Percentiles rank a stretch among this genome's conserved stretches.
phyloP scores from a whole-genome alignment of 371 early-diverging fungal genomes.

The Mortierella sp. region DNA sequence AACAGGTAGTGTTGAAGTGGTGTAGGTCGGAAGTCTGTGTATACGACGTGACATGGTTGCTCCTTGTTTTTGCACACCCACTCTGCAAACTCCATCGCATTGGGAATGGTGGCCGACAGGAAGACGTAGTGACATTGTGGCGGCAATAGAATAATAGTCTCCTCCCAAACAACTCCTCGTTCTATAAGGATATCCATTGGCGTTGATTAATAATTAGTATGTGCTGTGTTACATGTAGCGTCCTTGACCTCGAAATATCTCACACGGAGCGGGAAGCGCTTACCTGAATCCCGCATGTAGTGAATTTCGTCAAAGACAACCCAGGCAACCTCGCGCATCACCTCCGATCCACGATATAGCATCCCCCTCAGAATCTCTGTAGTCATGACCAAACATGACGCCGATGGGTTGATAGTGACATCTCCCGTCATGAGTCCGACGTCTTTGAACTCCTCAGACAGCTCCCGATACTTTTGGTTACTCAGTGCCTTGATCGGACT shows the following conservation, averaged over 20 bases:
- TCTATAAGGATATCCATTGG: conserved; percentile 58
- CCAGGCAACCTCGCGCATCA: conserved; percentile 99
- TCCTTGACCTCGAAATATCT: no score
- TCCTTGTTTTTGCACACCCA: conserved; percentile 98
- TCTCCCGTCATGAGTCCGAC: conserved; percentile 99
- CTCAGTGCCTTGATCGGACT: conserved; percentile 99
- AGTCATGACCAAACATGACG: conserved; percentile 99
- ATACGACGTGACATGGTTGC: conserved; percentile 98
- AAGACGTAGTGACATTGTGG: conserved; percentile 95
- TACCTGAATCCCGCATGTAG: conserved; percentile 95
- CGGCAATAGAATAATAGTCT: conserved; percentile 97
- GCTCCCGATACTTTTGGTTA: conserved; percentile 99
- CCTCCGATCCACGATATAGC: conserved; percentile 98
- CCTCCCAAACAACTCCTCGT: conserved; percentile 99
- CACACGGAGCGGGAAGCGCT: not conserved
- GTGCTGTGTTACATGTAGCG: not conserved
- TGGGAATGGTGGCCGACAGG: conserved; percentile 99
- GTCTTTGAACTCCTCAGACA: conserved; percentile 97
- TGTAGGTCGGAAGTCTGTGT: conserved; percentile 99
- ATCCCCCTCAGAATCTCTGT: conserved; percentile 99
- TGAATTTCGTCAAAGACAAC: conserved; percentile 99
- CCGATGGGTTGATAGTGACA: conserved; percentile 97
- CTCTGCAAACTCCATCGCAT: conserved; percentile 99
- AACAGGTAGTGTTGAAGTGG: conserved; percentile 98
- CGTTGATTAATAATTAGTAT: not conserved